Evolutionary conservation across 805 yeast species (phyloP), one percentile per base, ranked within the genome.

Genomic region (Barnettozyma populi): DNA sequence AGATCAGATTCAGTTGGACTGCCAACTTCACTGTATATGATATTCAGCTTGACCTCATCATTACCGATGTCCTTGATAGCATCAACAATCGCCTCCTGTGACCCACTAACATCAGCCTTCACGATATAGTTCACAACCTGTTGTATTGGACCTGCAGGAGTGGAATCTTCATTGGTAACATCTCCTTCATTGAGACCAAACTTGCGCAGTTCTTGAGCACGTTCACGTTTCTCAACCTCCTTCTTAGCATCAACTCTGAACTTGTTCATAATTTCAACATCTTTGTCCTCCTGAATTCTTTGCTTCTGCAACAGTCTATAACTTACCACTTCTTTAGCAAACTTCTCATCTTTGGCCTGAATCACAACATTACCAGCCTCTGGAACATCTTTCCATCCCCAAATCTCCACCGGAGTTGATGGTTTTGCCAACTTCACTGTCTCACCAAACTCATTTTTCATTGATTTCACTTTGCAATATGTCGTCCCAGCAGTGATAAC

Each of bases 321-420:
- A 7, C 74, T 73, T 5, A 82, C 74, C 7, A 85, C 96, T 53
- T 80, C 79, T 58, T 88, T 89, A 7, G 96, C 96, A 32, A 72
- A 64, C 13, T 78, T 71, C 62, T 90, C 97, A 57, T 68, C 79
- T 52, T 78, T 77, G 11, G 94, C 95, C 61, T 89, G 84, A 5
- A 92, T 62, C 1, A 87, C 80, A 53, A 79, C 79, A 52, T 89
- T 96, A 9, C 99, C 99, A 10, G 96, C 94, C 45, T 79, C 86
- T 0, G 98, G 98, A 34, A 90, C 68, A 32, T 82, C 90, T 61
- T 86, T 90, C 99, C 99, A 94, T 1, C 99, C 99, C 62, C 87
- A 76, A 7, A 94, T 73, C 58, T 89, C 95, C 1, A 88, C 95
- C 0, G 98, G 97, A 8, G 86, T 82, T 0, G 96, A 84, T 0